Evolutionary conservation across 2,329 filamentous ascomycete genomes (phyloP).

Genomic region (Aspergillus sp.): DNA sequence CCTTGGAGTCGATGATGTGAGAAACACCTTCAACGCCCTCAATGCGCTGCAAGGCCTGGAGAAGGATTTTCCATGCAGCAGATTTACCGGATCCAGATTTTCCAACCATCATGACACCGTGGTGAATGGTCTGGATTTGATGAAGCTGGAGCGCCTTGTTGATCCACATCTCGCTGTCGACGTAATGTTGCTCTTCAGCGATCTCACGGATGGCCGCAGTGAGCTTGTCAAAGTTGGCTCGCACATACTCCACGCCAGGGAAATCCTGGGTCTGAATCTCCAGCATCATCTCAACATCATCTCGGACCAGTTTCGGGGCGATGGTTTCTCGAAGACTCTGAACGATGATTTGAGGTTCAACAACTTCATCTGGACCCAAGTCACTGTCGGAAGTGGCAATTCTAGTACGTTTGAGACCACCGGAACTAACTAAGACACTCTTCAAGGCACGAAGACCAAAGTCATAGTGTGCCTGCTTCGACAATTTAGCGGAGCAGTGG

Average conservation of each 20-base stretch:
- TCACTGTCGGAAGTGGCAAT: constrained; percentile 56
- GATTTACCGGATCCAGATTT: constrained; percentile 98
- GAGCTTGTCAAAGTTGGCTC: constrained; percentile 76
- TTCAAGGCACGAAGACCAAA: constrained; percentile 97
- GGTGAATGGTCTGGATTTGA: constrained; percentile 95
- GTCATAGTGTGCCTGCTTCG: constrained; percentile 98
- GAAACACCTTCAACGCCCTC: constrained; percentile 91
- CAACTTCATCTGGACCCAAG: constrained; percentile 62
- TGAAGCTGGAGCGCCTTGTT: constrained; percentile 95
- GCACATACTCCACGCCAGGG: constrained; percentile 87
- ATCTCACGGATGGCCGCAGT: constrained; percentile 76
- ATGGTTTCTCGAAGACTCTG: constrained; percentile 98
- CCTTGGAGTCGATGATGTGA: constrained; percentile 98
- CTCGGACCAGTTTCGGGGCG: constrained; percentile 90
- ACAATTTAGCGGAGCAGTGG: constrained; percentile 72
- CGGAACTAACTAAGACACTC: constrained; percentile 96
- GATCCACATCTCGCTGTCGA: constrained; percentile 93
- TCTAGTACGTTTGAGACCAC: constrained; percentile 84
- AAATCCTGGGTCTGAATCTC: constrained; percentile 80
- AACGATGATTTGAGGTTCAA: constrained; percentile 96
- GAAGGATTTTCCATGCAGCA: constrained; percentile 84
- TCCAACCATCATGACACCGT: constrained; percentile 99
- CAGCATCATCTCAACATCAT: constrained; percentile 84
- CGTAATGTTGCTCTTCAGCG: constrained; percentile 78
- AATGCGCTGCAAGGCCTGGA: constrained; percentile 85